phyloP scores from a whole-genome alignment of 2,329 filamentous ascomycete genomes.

The Pestalotiopsis sp. region DNA sequence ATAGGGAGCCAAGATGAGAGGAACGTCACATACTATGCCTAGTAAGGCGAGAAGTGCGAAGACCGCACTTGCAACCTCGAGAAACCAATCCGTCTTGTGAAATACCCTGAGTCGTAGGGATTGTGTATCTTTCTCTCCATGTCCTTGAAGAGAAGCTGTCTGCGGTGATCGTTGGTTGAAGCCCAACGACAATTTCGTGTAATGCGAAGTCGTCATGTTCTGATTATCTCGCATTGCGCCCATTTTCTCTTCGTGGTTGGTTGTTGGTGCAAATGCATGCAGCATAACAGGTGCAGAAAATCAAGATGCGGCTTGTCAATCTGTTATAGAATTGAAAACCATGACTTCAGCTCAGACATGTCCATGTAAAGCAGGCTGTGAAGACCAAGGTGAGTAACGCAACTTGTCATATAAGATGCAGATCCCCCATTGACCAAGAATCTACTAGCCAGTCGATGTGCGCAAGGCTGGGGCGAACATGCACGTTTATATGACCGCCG shows the following conservation, averaged over 20 bases:
- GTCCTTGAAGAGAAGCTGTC: not conserved
- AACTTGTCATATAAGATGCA: not conserved
- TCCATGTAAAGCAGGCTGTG: no score
- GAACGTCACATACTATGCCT: not conserved
- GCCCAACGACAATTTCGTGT: not conserved
- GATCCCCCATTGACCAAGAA: not conserved
- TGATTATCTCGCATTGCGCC: not conserved
- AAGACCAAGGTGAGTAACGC: not conserved
- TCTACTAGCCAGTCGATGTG: not conserved
- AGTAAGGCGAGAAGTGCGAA: not conserved
- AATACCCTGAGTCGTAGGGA: not conserved
- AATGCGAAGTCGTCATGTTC: not conserved
- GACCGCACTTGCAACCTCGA: not conserved
- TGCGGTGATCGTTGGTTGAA: not conserved
- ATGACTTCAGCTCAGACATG: no score
- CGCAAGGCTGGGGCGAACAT: not conserved
- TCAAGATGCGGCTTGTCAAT: not conserved
- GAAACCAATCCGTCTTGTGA: conserved; percentile 1
- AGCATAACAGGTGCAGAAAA: not conserved
- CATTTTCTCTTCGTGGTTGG: not conserved
- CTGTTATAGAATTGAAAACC: no score
- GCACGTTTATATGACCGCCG: not conserved
- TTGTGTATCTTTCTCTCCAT: not conserved
- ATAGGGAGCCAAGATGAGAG: no score
- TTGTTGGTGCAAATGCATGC: not conserved